Conservation (phyloP, 805 yeast genomes). For the Metschnikowia santaceciliae region DNA sequence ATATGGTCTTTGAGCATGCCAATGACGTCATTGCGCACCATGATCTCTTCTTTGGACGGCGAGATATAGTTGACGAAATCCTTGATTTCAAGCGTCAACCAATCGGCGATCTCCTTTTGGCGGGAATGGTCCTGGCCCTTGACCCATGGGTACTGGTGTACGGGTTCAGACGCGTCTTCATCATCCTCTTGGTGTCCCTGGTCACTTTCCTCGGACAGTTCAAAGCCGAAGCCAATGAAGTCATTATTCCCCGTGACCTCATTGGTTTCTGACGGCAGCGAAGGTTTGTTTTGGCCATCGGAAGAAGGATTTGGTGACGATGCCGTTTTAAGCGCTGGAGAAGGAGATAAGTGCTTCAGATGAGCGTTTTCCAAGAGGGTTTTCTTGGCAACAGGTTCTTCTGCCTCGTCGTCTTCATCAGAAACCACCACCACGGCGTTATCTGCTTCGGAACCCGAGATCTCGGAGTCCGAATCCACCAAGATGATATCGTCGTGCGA, state of each 20-base stretch:
- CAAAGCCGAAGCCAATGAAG: conserved; percentile 53
- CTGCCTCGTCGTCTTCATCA: conserved; percentile 19
- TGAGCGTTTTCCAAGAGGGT: conserved; percentile 1
- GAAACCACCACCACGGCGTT: conserved; percentile 31
- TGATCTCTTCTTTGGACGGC: conserved; percentile 73
- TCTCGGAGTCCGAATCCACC: conserved; percentile 3
- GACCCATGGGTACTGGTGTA: conserved; percentile 61
- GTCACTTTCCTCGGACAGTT: conserved; percentile 36
- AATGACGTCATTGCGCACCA: conserved; percentile 62
- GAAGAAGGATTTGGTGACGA: background rate
- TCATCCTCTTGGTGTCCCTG: background rate
- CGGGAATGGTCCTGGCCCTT: conserved; percentile 71
- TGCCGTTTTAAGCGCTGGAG: background rate
- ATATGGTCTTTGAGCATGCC: conserved; percentile 51
- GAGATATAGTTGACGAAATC: conserved; percentile 84
- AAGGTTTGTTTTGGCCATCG: no score
- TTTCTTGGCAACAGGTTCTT: conserved; percentile 2
- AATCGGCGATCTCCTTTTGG: conserved; percentile 75
- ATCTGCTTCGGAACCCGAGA: conserved; percentile 19
- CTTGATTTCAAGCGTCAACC: conserved; percentile 81
- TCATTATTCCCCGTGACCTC: conserved; percentile 46
- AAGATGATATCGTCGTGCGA: conserved; percentile 6
- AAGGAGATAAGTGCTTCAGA: background rate
- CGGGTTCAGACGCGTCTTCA: conserved; percentile 6
- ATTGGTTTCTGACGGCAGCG: conserved; percentile 16